Conservation (phyloP, 2,329 filamentous ascomycete genomes). For the Bipolaris zeicola region DNA sequence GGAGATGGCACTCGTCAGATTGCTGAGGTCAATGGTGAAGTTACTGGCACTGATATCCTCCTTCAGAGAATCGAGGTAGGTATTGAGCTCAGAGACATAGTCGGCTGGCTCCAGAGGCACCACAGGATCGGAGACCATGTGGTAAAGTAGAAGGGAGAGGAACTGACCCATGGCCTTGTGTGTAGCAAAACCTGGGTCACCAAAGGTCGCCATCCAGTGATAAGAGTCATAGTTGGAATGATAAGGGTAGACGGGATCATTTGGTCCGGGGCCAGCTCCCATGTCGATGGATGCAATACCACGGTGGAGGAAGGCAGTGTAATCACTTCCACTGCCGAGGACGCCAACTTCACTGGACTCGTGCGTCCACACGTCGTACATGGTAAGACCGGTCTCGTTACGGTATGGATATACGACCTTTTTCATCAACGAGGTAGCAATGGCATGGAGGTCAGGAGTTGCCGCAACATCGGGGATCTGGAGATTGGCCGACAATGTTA, state of each 20-base stretch:
- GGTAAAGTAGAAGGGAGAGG: conserved; percentile 51
- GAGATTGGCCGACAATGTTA: conserved; percentile 43
- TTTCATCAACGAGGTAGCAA: conserved; percentile 47
- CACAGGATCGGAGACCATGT: conserved; percentile 47
- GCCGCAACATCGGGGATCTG: conserved; percentile 46
- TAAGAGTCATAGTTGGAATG: conserved; percentile 57
- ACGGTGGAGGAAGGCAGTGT: conserved; percentile 54
- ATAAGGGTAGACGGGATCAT: conserved; percentile 55
- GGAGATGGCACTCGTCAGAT: conserved; percentile 45
- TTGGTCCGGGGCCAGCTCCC: conserved; percentile 46
- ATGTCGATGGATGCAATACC: conserved; percentile 53
- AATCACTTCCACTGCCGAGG: conserved; percentile 55
- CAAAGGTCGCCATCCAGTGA: conserved; percentile 59
- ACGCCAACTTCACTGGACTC: conserved; percentile 49
- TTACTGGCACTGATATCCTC: conserved; percentile 35
- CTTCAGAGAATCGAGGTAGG: conserved; percentile 46
- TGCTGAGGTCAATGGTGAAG: conserved; percentile 38
- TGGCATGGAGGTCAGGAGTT: conserved; percentile 50
- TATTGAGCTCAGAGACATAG: conserved; percentile 47
- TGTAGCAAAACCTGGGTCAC: conserved; percentile 57
- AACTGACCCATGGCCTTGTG: conserved; percentile 59
- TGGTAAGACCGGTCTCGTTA: conserved; percentile 46
- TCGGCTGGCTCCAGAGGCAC: conserved; percentile 49
- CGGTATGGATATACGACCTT: conserved; percentile 51
- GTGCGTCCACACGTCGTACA: conserved; percentile 54